A percentile compares a stretch with the other conserved stretches of the same genome.
These are phyloP conservation scores for Cardamine chenopodiifolia DNA, from an alignment of 345 rosid genomes.

Conservation along the genomic window DNA sequence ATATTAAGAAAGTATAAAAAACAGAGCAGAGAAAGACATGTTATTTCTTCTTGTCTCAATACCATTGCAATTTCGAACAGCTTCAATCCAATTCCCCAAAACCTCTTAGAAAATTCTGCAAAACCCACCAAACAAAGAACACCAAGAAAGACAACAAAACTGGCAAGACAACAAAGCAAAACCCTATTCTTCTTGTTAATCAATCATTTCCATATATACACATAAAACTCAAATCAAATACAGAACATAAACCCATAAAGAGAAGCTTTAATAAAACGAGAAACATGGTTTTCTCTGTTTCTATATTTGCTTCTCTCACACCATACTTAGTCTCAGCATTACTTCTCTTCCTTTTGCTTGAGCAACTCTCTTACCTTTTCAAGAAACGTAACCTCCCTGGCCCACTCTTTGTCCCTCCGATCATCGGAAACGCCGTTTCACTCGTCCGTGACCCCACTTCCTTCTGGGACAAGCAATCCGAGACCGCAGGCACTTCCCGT, in stretches of 20 bases:
- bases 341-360: constrained; percentile 47
- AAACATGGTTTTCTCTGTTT: constrained; percentile 18
- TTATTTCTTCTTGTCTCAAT: constrained; percentile 16
- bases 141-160: constrained; percentile 14
- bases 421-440: constrained; percentile 63
- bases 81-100: constrained; percentile 19
- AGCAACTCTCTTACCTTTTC: constrained; percentile 61
- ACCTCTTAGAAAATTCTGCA: constrained; percentile 27
- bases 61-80: constrained; percentile 7
- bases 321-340: constrained; percentile 46
- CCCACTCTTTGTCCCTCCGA: constrained; percentile 59
- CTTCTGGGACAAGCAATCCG: constrained; percentile 77
- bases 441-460: constrained; percentile 58
- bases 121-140: constrained; percentile 8
- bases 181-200: background rate
- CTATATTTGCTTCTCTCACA: constrained; percentile 2
- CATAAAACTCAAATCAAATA: background rate
- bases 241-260: background rate
- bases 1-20: constrained; percentile 4
- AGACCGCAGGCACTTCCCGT: constrained; percentile 43
- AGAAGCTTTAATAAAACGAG: background rate
- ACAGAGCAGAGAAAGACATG: constrained; percentile 6
- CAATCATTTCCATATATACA: constrained; percentile 15
- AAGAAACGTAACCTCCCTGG: constrained; percentile 69
- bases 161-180: constrained; percentile 23